Percentiles rank a stretch among this genome's conserved stretches.
These are phyloP conservation scores for Vigna angularis DNA, from an alignment of 306 rosid genomes.

Conservation along the genomic window DNA sequence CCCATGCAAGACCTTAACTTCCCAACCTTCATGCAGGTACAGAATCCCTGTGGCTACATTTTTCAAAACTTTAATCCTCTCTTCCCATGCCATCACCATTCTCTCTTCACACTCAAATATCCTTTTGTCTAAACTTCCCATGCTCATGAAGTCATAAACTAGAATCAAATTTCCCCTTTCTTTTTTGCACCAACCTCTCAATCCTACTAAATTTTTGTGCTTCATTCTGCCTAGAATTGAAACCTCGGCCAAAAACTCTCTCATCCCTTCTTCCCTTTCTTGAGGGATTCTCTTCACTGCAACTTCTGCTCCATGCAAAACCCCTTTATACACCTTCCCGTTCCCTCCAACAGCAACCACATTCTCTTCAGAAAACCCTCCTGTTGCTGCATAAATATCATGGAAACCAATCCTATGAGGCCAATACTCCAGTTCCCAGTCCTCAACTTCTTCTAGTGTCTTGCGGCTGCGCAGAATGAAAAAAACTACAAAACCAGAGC, in stretches of 20 bases:
- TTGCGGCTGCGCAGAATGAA: slow-evolving; percentile 31
- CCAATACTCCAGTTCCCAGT: slow-evolving; percentile 75
- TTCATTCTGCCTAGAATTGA: slow-evolving; percentile 74
- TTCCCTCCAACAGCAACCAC: slow-evolving; percentile 59
- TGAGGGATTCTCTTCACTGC: slow-evolving; percentile 66
- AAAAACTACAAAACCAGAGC: slow-evolving; percentile 33
- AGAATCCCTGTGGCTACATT: slow-evolving; percentile 65
- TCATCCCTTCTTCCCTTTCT: slow-evolving; percentile 58
- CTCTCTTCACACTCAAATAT: slow-evolving; percentile 60
- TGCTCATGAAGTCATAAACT: slow-evolving; percentile 73
- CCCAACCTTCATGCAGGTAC: slow-evolving; percentile 82
- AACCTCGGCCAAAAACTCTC: slow-evolving; percentile 75
- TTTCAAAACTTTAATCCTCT: slow-evolving; percentile 58
- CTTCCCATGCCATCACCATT: slow-evolving; percentile 57
- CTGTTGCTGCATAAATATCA: slow-evolving; percentile 61
- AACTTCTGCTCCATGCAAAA: slow-evolving; percentile 59
- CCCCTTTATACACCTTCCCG: slow-evolving; percentile 71
- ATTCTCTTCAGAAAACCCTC: slow-evolving; percentile 63
- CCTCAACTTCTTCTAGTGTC: slow-evolving; percentile 52
- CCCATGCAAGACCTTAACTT: slow-evolving; percentile 70
- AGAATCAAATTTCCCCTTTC: slow-evolving; percentile 61
- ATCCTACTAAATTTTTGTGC: slow-evolving; percentile 67
- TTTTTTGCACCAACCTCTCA: slow-evolving; percentile 81
- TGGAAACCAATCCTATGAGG: slow-evolving; percentile 66
- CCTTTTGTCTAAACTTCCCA: slow-evolving; percentile 70